phyloP scores from a whole-genome alignment of 805 yeast genomes.

The Saccharomycopsis javanensis region DNA sequence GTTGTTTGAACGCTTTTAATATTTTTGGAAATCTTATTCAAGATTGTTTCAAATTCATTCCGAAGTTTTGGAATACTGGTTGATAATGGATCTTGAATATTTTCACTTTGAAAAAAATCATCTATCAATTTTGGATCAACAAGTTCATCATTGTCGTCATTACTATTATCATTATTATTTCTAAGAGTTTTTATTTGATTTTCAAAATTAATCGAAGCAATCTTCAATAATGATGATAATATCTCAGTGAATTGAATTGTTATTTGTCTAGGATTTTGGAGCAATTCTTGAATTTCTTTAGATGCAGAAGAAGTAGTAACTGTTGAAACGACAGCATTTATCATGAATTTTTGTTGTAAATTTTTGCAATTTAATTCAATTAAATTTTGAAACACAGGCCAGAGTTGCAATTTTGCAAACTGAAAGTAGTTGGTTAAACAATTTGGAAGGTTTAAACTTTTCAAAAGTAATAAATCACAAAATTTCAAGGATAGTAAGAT shows the following conservation, averaged over 20 bases:
- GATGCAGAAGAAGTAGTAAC: neutral
- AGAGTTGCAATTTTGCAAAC: conserved; percentile 52
- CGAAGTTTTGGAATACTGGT: conserved; percentile 60
- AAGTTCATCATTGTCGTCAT: neutral
- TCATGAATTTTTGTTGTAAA: conserved; percentile 43
- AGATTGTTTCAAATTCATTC: conserved; percentile 67
- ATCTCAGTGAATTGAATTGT: conserved; percentile 76
- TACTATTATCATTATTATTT: neutral
- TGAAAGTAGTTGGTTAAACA: conserved; percentile 67
- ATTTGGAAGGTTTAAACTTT: conserved; percentile 57
- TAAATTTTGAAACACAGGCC: conserved; percentile 79
- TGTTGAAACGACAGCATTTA: conserved; percentile 11
- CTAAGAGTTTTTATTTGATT: neutral
- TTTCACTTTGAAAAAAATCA: conserved; percentile 25
- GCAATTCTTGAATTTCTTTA: neutral
- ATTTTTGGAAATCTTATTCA: conserved; percentile 50
- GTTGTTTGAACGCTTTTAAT: conserved; percentile 19
- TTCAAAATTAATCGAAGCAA: conserved; percentile 31
- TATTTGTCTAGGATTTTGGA: conserved; percentile 24
- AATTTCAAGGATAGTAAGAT: conserved; percentile 65
- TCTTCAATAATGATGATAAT: conserved; percentile 57
- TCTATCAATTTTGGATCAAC: conserved; percentile 21
- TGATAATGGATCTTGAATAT: conserved; percentile 55
- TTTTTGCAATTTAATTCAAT: conserved; percentile 72
- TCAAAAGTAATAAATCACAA: conserved; percentile 53